Percentiles rank a stretch among this genome's conserved stretches.
Conservation (phyloP, 2,329 filamentous ascomycete genomes). For the Monilinia laxa region DNA sequence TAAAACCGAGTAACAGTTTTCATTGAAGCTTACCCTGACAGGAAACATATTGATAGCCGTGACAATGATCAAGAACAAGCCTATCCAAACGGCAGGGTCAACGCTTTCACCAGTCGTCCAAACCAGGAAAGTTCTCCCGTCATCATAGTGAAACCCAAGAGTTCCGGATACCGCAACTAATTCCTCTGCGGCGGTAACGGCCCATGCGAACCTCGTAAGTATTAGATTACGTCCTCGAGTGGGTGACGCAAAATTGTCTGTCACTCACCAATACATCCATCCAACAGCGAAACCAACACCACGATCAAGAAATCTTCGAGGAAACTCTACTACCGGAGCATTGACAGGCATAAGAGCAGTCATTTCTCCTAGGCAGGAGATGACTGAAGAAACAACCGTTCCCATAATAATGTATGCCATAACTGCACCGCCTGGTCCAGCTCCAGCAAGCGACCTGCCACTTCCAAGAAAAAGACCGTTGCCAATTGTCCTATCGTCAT, state of each 20-base stretch:
- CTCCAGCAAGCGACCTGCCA: slow-evolving; percentile 44
- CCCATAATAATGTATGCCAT: slow-evolving; percentile 46
- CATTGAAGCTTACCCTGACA: slow-evolving; percentile 39
- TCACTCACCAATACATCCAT: slow-evolving; percentile 43
- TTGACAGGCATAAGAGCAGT: slow-evolving; percentile 45
- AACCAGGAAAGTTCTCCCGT: slow-evolving; percentile 40
- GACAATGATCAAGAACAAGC: slow-evolving; percentile 42
- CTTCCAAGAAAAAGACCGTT: slow-evolving; percentile 47
- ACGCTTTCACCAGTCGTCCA: slow-evolving; percentile 42
- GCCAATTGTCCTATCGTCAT: slow-evolving; percentile 42
- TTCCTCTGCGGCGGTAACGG: slow-evolving; percentile 42
- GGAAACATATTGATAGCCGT: slow-evolving; percentile 43
- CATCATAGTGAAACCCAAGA: slow-evolving; percentile 43
- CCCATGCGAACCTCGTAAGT: slow-evolving; percentile 43
- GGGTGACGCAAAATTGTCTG: not conserved
- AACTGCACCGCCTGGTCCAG: slow-evolving; percentile 45
- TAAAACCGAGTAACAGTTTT: not conserved
- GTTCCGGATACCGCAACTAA: slow-evolving; percentile 42
- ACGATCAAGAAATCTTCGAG: slow-evolving; percentile 42
- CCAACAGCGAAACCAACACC: slow-evolving; percentile 44
- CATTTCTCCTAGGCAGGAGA: slow-evolving; percentile 46
- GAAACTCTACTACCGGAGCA: slow-evolving; percentile 44
- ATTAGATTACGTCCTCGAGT: not conserved
- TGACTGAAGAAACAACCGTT: slow-evolving; percentile 46
- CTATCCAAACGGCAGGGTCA: slow-evolving; percentile 44